Evolutionary conservation across 2,329 filamentous ascomycete genomes (phyloP), one percentile per base, ranked within the genome.

Genomic region (Pestalotiopsis sp.): DNA sequence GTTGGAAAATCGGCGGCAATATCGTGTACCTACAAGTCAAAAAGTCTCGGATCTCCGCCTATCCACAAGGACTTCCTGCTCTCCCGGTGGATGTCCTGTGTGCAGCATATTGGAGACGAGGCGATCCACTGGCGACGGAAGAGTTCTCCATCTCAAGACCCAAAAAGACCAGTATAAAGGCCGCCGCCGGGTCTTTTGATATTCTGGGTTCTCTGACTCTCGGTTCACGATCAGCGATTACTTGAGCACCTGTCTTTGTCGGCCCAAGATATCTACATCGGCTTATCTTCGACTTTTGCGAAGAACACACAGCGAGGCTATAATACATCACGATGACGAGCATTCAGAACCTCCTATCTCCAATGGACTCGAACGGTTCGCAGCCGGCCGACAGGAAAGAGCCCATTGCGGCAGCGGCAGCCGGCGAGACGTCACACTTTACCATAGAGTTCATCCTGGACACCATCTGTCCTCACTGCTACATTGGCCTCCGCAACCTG

Each of bases 391-490:
- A 27, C 6, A 52, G 17, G 41, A 27, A 61, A 5, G 65, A 13
- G 61, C 59, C 20, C 14, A 59, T 6, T 27, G 38, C 25, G 31
- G 31, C 31, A 57, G 27, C 41, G 25, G 31, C 25, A 20, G 52
- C 31, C 41, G 20, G 67, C 70, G 68, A 74, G 39, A 82, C 66
- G 5, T 73, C 69, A 17, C 70, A 74, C 63, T 78, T 85, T 72
- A 76, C 76, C 12, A 81, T 87, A 69, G 83, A 86, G 62, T 77
- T 86, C 61, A 84, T 86, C 71, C 77, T 83, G 49, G 86, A 88
- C 74, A 80, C 84, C 6, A 77, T 85, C 49, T 88, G 86, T 69
- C 84, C 85, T 4, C 87, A 84, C 79, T 86, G 84, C 72, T 88
- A 85, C 72, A 78, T 87, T 69, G 81, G 82, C 68, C 81, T 85